Conservation (phyloP, 176 grass and related monocot species). For the Raddia guianensis region DNA sequence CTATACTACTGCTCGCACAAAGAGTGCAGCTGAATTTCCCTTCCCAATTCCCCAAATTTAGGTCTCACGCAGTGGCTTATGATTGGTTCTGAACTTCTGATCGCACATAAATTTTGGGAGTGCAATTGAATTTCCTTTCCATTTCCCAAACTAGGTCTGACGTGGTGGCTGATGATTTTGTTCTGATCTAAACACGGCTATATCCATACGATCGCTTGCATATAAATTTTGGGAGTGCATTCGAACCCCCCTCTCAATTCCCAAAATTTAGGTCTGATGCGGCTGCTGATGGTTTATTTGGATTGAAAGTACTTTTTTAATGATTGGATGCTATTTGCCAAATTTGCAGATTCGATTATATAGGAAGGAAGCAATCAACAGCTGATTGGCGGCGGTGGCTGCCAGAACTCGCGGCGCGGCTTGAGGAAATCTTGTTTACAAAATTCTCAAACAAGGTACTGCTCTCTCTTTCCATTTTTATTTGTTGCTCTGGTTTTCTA, state of each 20-base stretch:
- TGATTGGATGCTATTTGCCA: conserved; percentile 6
- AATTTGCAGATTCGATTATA: conserved; percentile 42
- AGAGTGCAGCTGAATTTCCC: background rate
- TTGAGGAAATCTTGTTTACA: conserved; percentile 62
- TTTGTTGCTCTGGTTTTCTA: conserved; percentile 30
- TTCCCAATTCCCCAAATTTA: background rate
- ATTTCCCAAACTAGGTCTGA: no score
- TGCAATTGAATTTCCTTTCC: no score
- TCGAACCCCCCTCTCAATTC: background rate
- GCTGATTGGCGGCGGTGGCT: conserved; percentile 44
- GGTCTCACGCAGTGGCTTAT: background rate
- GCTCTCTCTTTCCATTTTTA: background rate
- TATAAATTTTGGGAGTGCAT: background rate
- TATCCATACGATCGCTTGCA: background rate
- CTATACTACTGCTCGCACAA: background rate
- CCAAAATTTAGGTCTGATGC: background rate
- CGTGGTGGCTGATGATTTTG: no score
- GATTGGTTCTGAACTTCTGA: background rate
- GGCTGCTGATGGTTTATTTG: background rate
- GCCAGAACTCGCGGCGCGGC: conserved; percentile 46
- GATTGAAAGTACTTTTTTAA: conserved; percentile 15
- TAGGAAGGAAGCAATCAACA: conserved; percentile 42
- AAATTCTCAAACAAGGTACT: conserved; percentile 66
- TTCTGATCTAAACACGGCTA: background rate
- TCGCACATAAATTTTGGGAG: no score